Evolutionary conservation across 2,329 filamentous ascomycete species (phyloP), one percentile per base, ranked within the genome.

Genomic region (Xylariales sp.): DNA sequence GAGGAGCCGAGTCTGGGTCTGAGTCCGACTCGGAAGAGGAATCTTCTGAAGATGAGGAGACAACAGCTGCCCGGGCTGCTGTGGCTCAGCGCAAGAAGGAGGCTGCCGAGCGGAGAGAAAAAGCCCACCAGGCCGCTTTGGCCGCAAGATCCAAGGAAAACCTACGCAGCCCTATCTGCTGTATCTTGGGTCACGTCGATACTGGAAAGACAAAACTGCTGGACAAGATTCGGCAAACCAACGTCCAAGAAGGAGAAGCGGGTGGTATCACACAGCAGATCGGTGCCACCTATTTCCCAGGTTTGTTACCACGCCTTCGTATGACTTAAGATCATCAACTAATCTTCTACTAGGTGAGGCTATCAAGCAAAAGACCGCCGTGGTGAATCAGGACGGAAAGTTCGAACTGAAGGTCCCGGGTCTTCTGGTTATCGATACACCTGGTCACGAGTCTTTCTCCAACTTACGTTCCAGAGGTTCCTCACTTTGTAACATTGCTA

Each of bases 231-330:
- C 92, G 96, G 77, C 94, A 97, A 81, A 98, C 96, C 65, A 98
- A 99, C 78, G 96, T 99, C 43, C 97, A 99, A 79, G 96, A 98
- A 83, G 96, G 96, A 77, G 96, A 99, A 88, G 97, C 96, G 48
- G 97, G 96, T 86, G 96, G 96, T 90, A 99, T 99, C 78, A 99
- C 96, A 7, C 96, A 99, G 83, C 96, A 99, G 82, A 99, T 99
- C 78, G 96, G 96, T 90, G 96, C 96, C 59, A 99, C 96, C 2
- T 99, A 98, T 85, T 99, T 99, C 88, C 97, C 96, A 7, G 69
- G 68, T 70, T 65, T 18, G 68, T 68, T n/a, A 6, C 10, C 28
- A 46, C 6, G 3, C 14, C 12, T 14, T 57, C 10, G 16, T 5
- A 18, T 4, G 7, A 3, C 34, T 34, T 39, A 9, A n/a, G 18